Conservation (phyloP, 176 grass and related monocot species). For the Musa itinerans region DNA sequence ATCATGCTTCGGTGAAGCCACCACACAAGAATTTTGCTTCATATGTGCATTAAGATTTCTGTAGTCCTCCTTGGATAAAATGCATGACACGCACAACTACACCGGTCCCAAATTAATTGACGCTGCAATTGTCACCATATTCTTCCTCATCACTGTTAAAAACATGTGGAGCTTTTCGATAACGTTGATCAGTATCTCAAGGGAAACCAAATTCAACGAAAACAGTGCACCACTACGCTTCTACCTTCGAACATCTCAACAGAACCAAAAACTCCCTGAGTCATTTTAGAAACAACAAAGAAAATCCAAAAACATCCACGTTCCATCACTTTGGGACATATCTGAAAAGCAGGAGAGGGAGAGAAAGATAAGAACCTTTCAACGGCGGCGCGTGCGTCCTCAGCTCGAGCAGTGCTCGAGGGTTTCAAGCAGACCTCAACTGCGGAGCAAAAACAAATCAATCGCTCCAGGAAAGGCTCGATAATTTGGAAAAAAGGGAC, state of each 20-base stretch:
- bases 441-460: slow-evolving; percentile 27
- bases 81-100: too few species aligned
- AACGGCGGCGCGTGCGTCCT: slow-evolving; percentile 51
- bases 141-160: neutral
- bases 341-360: neutral
- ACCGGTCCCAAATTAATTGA: too few species aligned
- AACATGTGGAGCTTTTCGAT: neutral
- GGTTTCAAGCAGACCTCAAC: slow-evolving; percentile 81
- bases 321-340: neutral
- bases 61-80: too few species aligned
- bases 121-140: too few species aligned
- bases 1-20: too few species aligned
- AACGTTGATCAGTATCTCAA: neutral
- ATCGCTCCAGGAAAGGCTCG: slow-evolving; percentile 7
- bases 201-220: neutral
- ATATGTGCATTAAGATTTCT: neutral
- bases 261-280: neutral
- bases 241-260: too few species aligned
- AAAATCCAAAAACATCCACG: neutral
- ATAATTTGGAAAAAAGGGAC: neutral
- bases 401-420: slow-evolving; percentile 49
- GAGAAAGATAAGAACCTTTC: slow-evolving; percentile 52
- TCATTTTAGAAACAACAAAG: neutral
- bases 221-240: too few species aligned
- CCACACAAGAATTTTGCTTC: neutral